Base-by-base conservation (phyloP, 495 filamentous ascomycete genomes). In the Podospora bellae-mahoneyi region DNA sequence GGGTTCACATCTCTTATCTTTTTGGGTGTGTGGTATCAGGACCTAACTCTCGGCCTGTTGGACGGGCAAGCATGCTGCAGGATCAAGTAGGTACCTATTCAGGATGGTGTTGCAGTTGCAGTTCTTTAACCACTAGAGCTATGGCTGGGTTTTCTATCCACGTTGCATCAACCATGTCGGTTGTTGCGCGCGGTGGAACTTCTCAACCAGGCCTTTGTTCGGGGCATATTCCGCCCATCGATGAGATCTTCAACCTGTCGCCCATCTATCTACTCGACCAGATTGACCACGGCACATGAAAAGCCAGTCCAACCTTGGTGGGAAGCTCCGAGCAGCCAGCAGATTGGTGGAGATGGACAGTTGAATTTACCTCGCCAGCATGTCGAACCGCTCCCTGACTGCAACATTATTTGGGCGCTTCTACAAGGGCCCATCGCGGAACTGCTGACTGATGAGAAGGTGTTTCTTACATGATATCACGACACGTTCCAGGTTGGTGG, bases 381-480 rank as follows among this genome's bases (percentile, higher is more conserved):
- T 48, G 39, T 16, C 39, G 39, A 10, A 13, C 9, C 30, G 30
- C 30, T 48, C 7, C 39, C 13, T 48, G 59, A 61, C 23, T 61
- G 16, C 56, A 61, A 30, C 59, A 28, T 18, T 7, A 28, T 61
- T 27, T 58, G 39, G 13, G 39, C 39, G 39, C 39, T 48, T 48
- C 13, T 6, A 48, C 39, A 16, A 48, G 7, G 10, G 5, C 9
- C 9, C 5, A 48, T 3, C 2, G 39, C 2, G 39, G 39, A 48
- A 13, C 15, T 28, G 59, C 59, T 61, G 59, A 61, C 59, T 61
- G 59, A 61, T 61, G 20, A 15, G 26, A 61, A 26, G 59, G 59
- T 26, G n/a, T 61, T 32, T 61, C 59, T 61, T 61, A 61, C 59
- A 23, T 61, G 19, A 61, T 61, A 9, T 59, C 19, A 59, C 19